Conservation (phyloP, 1,139 yeast species). For the Zhuliangozyma blackwelliae region DNA sequence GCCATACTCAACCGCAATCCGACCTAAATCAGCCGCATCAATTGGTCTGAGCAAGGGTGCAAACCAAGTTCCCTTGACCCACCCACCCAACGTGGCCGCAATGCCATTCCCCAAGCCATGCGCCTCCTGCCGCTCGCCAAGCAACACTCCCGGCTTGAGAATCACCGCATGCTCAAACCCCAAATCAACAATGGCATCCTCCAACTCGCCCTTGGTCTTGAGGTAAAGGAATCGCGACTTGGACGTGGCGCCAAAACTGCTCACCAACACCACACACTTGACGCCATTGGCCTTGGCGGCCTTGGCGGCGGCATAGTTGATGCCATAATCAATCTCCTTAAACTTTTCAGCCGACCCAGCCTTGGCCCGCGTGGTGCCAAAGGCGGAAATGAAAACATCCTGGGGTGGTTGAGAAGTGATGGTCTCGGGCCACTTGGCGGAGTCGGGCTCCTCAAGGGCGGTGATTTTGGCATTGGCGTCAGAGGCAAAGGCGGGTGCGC, state of each 20-base stretch:
- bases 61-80: slow-evolving; percentile 30
- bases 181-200: slow-evolving; percentile 52
- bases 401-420: slow-evolving; percentile 17
- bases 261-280: slow-evolving; percentile 59
- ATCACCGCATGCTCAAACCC: slow-evolving; percentile 65
- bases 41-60: slow-evolving; percentile 34
- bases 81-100: slow-evolving; percentile 25
- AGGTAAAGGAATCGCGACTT: slow-evolving; percentile 54
- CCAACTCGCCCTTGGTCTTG: slow-evolving; percentile 61
- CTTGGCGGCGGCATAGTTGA: slow-evolving; percentile 59
- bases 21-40: slow-evolving; percentile 47
- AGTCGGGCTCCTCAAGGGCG: slow-evolving; percentile 18
- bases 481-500: slow-evolving; percentile 19
- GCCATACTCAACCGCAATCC: slow-evolving; percentile 36
- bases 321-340: slow-evolving; percentile 63
- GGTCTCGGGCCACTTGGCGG: slow-evolving; percentile 37
- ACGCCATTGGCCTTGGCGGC: slow-evolving; percentile 67
- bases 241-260: slow-evolving; percentile 55
- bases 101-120: slow-evolving; percentile 33
- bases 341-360: slow-evolving; percentile 72
- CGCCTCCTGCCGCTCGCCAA: slow-evolving; percentile 53
- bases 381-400: slow-evolving; percentile 48
- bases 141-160: slow-evolving; percentile 63
- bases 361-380: slow-evolving; percentile 70
- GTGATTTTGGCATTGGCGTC: slow-evolving; percentile 6